Evolutionary conservation across 495 filamentous ascomycete genomes (phyloP).

Genomic region (Choiromyces venosus): DNA sequence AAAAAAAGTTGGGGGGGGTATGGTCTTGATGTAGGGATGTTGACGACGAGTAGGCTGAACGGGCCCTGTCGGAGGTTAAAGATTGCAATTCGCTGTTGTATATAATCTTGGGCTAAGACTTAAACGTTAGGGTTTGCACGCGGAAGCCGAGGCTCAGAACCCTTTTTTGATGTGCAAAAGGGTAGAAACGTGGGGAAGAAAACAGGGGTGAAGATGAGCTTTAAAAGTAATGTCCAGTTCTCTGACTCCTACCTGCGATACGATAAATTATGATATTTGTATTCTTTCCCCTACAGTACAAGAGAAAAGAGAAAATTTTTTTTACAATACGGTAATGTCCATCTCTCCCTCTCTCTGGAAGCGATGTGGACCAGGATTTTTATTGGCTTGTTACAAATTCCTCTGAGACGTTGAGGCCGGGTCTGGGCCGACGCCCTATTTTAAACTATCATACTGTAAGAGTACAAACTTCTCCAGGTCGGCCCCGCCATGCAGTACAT

Average conservation of each 20-base stretch:
- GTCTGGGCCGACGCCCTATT: background rate
- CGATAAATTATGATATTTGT: background rate
- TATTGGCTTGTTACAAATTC: background rate
- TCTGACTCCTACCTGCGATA: background rate
- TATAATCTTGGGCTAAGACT: background rate
- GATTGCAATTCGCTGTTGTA: background rate
- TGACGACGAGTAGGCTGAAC: background rate
- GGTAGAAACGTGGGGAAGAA: background rate
- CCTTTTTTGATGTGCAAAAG: background rate
- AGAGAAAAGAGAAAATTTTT: background rate
- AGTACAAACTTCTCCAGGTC: background rate
- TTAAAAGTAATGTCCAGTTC: background rate
- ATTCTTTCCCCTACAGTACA: background rate
- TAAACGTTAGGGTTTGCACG: background rate
- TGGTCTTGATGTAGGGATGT: background rate
- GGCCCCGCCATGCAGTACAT: background rate
- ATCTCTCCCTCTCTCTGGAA: background rate
- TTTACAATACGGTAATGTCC: background rate
- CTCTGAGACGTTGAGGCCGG: background rate
- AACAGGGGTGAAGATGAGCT: background rate
- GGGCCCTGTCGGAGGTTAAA: background rate
- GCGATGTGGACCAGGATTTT: background rate
- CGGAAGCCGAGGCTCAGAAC: background rate
- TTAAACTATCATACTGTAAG: background rate
- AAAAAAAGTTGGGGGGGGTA: background rate